Evolutionary conservation across 129 eudicot species (phyloP).

Genomic region (Pseudognaphalium luteoalbum): DNA sequence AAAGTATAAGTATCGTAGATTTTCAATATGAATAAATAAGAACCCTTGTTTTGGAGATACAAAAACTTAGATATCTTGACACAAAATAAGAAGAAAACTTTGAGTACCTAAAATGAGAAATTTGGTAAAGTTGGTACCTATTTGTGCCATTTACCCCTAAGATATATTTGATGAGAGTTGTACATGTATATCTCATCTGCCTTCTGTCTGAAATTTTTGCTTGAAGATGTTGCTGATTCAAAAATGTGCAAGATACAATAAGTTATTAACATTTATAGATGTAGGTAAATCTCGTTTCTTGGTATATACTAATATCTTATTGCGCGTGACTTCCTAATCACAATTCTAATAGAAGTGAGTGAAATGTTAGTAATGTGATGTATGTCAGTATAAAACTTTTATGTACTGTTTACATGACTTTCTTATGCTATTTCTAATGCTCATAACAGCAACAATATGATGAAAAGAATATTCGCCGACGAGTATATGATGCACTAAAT

Average conservation of each 20-base stretch:
- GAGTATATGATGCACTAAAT: constrained; percentile 76
- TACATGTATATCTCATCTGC: not conserved
- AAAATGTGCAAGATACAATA: not conserved
- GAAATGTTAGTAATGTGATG: not conserved
- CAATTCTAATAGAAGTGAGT: not conserved
- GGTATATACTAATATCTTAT: not conserved
- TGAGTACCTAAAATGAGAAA: too few relatives aligned
- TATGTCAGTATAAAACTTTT: not conserved
- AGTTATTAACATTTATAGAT: not conserved
- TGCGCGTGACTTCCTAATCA: not conserved
- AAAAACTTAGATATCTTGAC: too few relatives aligned
- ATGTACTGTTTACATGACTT: not conserved
- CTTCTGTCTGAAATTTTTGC: not conserved
- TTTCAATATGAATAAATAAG: too few relatives aligned
- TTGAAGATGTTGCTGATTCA: not conserved
- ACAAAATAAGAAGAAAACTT: too few relatives aligned
- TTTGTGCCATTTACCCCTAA: not conserved
- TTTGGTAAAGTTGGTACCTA: too few relatives aligned
- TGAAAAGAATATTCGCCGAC: constrained; percentile 79
- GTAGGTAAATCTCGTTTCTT: not conserved
- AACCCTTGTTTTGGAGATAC: too few relatives aligned
- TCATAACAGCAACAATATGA: constrained; percentile 53
- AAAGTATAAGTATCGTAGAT: too few relatives aligned
- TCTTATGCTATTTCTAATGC: not conserved
- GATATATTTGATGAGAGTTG: not conserved